These are phyloP conservation scores for Coemansia sp. DNA, from an alignment of 192 early-diverging fungal species.

Conservation along the genomic window DNA sequence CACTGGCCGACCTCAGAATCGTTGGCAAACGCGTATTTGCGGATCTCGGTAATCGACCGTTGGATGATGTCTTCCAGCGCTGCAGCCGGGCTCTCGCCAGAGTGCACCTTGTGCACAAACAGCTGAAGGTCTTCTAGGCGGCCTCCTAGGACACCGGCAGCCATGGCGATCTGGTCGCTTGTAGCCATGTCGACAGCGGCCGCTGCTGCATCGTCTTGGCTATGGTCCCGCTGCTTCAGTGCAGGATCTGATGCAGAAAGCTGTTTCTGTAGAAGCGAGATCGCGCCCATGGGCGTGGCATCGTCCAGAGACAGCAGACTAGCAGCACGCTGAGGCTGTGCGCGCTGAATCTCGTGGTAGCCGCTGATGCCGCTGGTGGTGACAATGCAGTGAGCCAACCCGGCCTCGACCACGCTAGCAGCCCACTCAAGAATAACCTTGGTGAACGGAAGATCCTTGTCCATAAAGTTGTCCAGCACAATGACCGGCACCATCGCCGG, in stretches of 20 bases:
- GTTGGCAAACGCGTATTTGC: slow-evolving; percentile 83
- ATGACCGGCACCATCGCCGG: slow-evolving; percentile 78
- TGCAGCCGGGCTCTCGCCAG: slow-evolving; percentile 59
- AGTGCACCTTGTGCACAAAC: slow-evolving; percentile 84
- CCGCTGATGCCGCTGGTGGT: slow-evolving; percentile 72
- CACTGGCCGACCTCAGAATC: slow-evolving; percentile 33
- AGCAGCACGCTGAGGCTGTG: slow-evolving; percentile 41
- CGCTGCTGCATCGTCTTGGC: neutral
- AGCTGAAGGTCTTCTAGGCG: slow-evolving; percentile 87
- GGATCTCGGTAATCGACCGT: slow-evolving; percentile 79
- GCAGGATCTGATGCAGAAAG: slow-evolving; percentile 22
- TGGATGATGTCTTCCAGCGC: slow-evolving; percentile 83
- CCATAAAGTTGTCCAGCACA: slow-evolving; percentile 84
- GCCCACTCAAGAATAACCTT: slow-evolving; percentile 81
- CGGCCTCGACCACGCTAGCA: slow-evolving; percentile 73
- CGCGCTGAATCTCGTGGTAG: slow-evolving; percentile 62
- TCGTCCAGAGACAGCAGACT: slow-evolving; percentile 47
- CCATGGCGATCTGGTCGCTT: slow-evolving; percentile 30
- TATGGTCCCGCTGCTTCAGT: neutral
- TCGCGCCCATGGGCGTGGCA: slow-evolving; percentile 38
- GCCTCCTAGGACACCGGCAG: slow-evolving; percentile 79
- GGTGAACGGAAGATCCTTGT: slow-evolving; percentile 64
- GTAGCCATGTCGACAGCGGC: neutral
- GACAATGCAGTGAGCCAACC: slow-evolving; percentile 89
- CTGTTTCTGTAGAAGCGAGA: slow-evolving; percentile 46